Conservation (phyloP, 2,329 filamentous ascomycete genomes). For the Fusarium sambucinum region DNA sequence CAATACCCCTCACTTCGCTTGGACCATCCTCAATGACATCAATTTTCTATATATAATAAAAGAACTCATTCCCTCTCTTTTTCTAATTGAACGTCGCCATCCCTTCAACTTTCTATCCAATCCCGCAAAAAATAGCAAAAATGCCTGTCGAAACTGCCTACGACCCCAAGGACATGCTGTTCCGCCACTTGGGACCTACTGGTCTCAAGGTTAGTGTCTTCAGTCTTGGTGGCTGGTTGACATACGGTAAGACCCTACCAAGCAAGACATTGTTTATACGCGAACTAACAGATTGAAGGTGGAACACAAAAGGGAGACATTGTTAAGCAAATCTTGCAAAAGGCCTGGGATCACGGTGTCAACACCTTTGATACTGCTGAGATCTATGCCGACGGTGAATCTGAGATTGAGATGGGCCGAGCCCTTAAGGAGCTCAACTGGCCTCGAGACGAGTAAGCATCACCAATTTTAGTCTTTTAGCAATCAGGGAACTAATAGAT, state of each 20-base stretch:
- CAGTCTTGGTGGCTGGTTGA: constrained; percentile 46
- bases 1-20: constrained; percentile 28
- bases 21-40: constrained; percentile 27
- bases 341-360: constrained; percentile 69
- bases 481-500: neutral
- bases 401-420: constrained; percentile 71
- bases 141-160: constrained; percentile 43
- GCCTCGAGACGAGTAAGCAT: constrained; percentile 64
- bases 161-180: constrained; percentile 48
- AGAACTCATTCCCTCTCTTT: neutral
- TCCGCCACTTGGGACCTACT: constrained; percentile 45
- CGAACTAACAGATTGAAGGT: constrained; percentile 39
- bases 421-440: constrained; percentile 69
- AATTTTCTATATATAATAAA: constrained; percentile 15
- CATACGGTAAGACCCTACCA: constrained; percentile 28
- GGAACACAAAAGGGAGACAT: constrained; percentile 71
- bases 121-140: neutral
- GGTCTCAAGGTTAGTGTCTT: constrained; percentile 47
- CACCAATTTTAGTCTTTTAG: fast-evolving
- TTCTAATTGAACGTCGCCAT: neutral
- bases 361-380: constrained; percentile 74
- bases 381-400: constrained; percentile 69
- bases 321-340: constrained; percentile 69
- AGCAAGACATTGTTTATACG: fast-evolving
- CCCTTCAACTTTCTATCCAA: neutral